A percentile compares a stretch with the other conserved stretches of the same genome.
These are phyloP conservation scores for Xylaria sp. DNA, from an alignment of 495 filamentous ascomycete genomes.

Conservation along the genomic window DNA sequence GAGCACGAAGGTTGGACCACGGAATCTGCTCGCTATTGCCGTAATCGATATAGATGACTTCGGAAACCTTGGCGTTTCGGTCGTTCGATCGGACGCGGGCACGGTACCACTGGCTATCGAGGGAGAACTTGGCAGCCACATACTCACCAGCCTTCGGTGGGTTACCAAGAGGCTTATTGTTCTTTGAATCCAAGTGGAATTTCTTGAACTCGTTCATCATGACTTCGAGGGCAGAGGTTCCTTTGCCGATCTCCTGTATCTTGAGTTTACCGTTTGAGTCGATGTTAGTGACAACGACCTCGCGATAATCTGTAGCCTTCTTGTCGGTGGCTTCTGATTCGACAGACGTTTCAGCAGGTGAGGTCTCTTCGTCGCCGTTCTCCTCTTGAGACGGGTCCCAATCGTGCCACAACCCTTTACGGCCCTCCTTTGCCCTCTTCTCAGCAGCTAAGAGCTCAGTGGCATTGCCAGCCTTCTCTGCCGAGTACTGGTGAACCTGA, in stretches of 20 bases:
- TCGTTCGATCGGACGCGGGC: slow-evolving; percentile 91
- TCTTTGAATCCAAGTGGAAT: slow-evolving; percentile 80
- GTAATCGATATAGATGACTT: slow-evolving; percentile 95
- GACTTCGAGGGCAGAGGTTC: slow-evolving; percentile 79
- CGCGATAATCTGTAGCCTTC: slow-evolving; percentile 83
- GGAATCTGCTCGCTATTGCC: slow-evolving; percentile 89
- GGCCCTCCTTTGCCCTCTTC: slow-evolving; percentile 81
- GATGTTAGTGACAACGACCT: slow-evolving; percentile 88
- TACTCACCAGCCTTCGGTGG: slow-evolving; percentile 90
- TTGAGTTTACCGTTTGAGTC: slow-evolving; percentile 79
- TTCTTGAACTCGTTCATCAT: slow-evolving; percentile 88
- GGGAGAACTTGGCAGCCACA: slow-evolving; percentile 86
- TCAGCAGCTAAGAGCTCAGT: slow-evolving; percentile 88
- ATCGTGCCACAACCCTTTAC: slow-evolving; percentile 90
- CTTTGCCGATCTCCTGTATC: slow-evolving; percentile 84
- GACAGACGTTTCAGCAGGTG: slow-evolving; percentile 55
- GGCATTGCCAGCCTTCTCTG: slow-evolving; percentile 90
- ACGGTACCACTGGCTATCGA: slow-evolving; percentile 93
- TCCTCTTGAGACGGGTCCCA: slow-evolving; percentile 88
- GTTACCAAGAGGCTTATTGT: slow-evolving; percentile 71
- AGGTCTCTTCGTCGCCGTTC: slow-evolving; percentile 59
- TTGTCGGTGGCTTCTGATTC: slow-evolving; percentile 58
- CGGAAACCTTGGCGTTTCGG: slow-evolving; percentile 82
- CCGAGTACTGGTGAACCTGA: slow-evolving; percentile 90
- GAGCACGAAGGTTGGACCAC: slow-evolving; percentile 80